A percentile compares a stretch with the other conserved stretches of the same genome.
Evolutionary conservation across 805 yeast species (phyloP).

Genomic region (Starmerella floricola): DNA sequence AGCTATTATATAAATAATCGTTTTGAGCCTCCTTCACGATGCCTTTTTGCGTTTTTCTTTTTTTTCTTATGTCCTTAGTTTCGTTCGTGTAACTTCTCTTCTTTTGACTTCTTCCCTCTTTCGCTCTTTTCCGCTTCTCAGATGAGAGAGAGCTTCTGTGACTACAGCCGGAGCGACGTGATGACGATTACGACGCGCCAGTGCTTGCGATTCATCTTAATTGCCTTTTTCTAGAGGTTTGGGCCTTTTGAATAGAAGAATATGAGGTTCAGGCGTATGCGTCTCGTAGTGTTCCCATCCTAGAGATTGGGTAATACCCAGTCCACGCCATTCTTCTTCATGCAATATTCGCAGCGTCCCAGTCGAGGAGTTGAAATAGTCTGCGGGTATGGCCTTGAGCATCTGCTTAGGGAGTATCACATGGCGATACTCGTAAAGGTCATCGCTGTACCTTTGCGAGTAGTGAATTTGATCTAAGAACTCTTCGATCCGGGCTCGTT

Average conservation of each 20-base stretch:
- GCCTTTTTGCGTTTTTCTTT: too few species aligned
- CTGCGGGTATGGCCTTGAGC: conserved; percentile 87
- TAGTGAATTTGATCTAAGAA: conserved; percentile 91
- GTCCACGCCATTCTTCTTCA: conserved; percentile 98
- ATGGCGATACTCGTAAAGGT: conserved; percentile 84
- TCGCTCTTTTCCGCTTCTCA: too few species aligned
- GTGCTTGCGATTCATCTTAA: too few species aligned
- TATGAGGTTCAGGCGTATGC: conserved; percentile 98
- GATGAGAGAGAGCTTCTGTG: too few species aligned
- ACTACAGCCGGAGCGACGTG: too few species aligned
- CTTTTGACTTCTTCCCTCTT: too few species aligned
- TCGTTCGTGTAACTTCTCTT: too few species aligned
- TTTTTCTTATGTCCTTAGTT: too few species aligned
- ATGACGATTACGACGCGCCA: too few species aligned
- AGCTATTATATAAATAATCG: too few species aligned
- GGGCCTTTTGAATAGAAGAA: conserved; percentile 57
- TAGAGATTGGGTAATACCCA: conserved; percentile 91
- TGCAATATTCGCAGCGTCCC: conserved; percentile 82
- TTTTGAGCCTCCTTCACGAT: too few species aligned
- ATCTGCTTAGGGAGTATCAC: conserved; percentile 93
- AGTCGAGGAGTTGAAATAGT: conserved; percentile 83
- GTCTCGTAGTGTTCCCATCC: conserved; percentile 99
- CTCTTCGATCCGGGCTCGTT: conserved; percentile 74
- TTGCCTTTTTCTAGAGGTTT: conserved; percentile 13
- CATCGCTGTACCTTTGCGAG: conserved; percentile 82